Conservation (phyloP, 306 rosid species). For the Cicer yamashitae region DNA sequence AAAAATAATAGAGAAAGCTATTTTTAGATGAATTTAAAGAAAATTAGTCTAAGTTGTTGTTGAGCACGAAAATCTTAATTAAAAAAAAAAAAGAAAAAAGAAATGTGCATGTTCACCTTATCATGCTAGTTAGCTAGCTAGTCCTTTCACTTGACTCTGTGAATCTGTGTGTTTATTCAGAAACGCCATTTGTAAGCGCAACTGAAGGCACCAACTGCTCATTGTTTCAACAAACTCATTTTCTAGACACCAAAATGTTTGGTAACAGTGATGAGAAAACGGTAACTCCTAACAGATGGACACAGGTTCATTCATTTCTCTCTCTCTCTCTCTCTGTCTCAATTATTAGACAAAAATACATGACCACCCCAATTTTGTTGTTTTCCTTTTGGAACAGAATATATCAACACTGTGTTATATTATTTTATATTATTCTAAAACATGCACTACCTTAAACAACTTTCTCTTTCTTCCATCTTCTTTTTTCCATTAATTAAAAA, state of each 20-base stretch:
- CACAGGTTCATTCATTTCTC: slow-evolving; percentile 64
- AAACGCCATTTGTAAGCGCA: slow-evolving; percentile 41
- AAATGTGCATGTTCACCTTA: slow-evolving; percentile 10
- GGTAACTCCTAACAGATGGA: slow-evolving; percentile 69
- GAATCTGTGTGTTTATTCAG: slow-evolving; percentile 15
- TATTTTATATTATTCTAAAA: slow-evolving; percentile 63
- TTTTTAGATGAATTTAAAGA: no score
- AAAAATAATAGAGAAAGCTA: no score
- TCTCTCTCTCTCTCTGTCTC: slow-evolving; percentile 52
- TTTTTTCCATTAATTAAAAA: neutral
- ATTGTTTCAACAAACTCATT: slow-evolving; percentile 43
- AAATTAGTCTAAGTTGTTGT: no score
- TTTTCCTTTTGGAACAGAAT: slow-evolving; percentile 93
- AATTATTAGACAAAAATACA: slow-evolving; percentile 81
- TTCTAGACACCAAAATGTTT: slow-evolving; percentile 53
- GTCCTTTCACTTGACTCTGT: neutral
- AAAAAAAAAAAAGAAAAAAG: no score
- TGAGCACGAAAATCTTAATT: no score
- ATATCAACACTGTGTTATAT: slow-evolving; percentile 47
- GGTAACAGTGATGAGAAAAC: slow-evolving; percentile 67
- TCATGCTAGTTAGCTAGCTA: slow-evolving; percentile 27
- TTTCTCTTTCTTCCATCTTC: slow-evolving; percentile 32
- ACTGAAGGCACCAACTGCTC: slow-evolving; percentile 68
- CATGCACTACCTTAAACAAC: slow-evolving; percentile 48
- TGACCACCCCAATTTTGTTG: slow-evolving; percentile 81